Base-by-base conservation (phyloP, 2,329 filamentous ascomycete genomes). In the Beauveria asiatica region DNA sequence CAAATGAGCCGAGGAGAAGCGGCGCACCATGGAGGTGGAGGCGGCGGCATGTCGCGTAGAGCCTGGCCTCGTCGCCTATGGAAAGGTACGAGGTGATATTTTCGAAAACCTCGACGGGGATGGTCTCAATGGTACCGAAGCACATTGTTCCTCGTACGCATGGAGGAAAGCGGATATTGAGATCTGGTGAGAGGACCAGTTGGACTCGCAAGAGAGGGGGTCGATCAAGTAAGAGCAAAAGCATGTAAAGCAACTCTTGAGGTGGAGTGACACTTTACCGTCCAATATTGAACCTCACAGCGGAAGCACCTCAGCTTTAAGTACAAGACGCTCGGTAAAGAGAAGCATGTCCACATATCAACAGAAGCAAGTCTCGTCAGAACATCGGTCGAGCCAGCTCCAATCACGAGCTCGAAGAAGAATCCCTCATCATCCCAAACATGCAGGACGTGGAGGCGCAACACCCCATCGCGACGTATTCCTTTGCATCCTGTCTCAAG, bases 41-140 rank as follows among this genome's bases (percentile, higher is more conserved):
- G 27, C n/a, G 27, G 3, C 49, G 25, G 19, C 48, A 59, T 19
- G 57, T 46, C 11, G 57, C 41, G 41, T 59, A 59, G 3, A 59
- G 57, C 2, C 57, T 30, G 27, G 57, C 57, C 17, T 59, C 57
- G 25, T 45, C 57, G 16, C 39, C 19, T 7, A 59, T 17, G n/a
- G 13, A 10, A 27, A 59, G 49, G 41, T 46, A 46, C 19, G 57
- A 45, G 8, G 45, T n/a, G 39, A 59, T 46, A 5, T 37, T 33
- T n/a, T 59, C 25, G n/a, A 59, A 59, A 9, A 59, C 27, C 25
- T 59, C 57, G 11, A 50, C 13, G n/a, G 49, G 49, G 1, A 59
- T 10, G 4, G 27, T 25, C 57, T 59, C 48, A 10, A 59, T 37
- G 27, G 19, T 7, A 23, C 57, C 21, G 19, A 52, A 37, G 16